Conservation (phyloP, 345 rosid genomes). For the Limnanthes douglasii region DNA sequence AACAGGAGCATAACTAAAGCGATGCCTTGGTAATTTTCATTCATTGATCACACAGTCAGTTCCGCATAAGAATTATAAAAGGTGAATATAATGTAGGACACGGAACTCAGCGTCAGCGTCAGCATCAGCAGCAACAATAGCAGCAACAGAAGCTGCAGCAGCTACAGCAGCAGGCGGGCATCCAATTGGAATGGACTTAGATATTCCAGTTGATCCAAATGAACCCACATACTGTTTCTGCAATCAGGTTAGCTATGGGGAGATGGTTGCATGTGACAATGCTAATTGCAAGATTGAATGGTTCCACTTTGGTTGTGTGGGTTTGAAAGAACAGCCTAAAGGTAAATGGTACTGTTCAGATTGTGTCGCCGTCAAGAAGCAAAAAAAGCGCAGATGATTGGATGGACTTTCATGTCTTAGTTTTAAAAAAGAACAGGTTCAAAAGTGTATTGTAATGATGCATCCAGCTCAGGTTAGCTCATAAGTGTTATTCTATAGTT, state of each 20-base stretch:
- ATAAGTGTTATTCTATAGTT: too few relatives aligned
- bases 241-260: slow-evolving; percentile 96
- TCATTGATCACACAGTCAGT: too few relatives aligned
- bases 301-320: slow-evolving; percentile 95
- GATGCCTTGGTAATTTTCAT: too few relatives aligned
- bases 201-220: slow-evolving; percentile 90
- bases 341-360: slow-evolving; percentile 94
- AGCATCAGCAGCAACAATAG: slow-evolving; percentile 17
- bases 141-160: slow-evolving; percentile 21
- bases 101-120: too few relatives aligned
- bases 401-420: too few relatives aligned
- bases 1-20: too few relatives aligned
- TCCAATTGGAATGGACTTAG: slow-evolving; percentile 71
- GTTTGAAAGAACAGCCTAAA: slow-evolving; percentile 71
- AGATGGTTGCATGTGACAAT: slow-evolving; percentile 95
- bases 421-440: too few relatives aligned
- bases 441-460: too few relatives aligned
- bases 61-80: too few relatives aligned
- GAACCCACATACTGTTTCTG: slow-evolving; percentile 92
- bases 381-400: slow-evolving; percentile 55
- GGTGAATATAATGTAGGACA: too few relatives aligned
- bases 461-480: too few relatives aligned
- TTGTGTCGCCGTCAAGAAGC: slow-evolving; percentile 51
- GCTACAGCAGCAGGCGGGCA: slow-evolving; percentile 30
- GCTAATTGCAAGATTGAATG: slow-evolving; percentile 96